Percentiles rank a stretch among this genome's conserved stretches.
Evolutionary conservation across 371 early-diverging fungal species (phyloP).

Genomic region (Phascolomyces articulosus): DNA sequence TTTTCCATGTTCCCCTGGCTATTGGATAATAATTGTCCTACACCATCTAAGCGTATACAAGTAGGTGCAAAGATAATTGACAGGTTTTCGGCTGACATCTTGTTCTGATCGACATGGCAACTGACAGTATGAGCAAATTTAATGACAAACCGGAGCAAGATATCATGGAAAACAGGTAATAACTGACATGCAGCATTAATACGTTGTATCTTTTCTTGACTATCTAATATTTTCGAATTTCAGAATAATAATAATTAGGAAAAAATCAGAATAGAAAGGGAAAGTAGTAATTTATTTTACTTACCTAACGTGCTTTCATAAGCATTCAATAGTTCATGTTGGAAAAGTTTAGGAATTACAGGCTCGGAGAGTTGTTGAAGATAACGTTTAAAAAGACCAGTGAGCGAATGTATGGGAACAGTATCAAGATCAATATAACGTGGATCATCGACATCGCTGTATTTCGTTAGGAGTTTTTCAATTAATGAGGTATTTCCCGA

Average conservation of each 20-base stretch:
- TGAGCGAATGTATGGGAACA: conserved; percentile 27
- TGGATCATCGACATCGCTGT: conserved; percentile 16
- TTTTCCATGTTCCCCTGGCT: not conserved
- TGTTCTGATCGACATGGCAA: conserved; percentile 20
- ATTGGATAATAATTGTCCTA: conserved; percentile 12
- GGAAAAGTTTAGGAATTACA: conserved; percentile 51
- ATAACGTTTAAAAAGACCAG: conserved; percentile 60
- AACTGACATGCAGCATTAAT: conserved; percentile 2
- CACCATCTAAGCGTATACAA: conserved; percentile 29
- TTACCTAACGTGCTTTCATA: conserved; percentile 20
- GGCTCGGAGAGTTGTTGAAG: conserved; percentile 59
- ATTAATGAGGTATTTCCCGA: conserved; percentile 29
- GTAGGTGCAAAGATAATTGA: conserved; percentile 45
- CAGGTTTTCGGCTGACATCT: conserved; percentile 34
- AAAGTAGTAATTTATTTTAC: not conserved
- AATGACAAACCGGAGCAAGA: conserved; percentile 26
- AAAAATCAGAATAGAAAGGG: not conserved
- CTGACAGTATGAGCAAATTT: conserved; percentile 21
- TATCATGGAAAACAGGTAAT: conserved; percentile 26
- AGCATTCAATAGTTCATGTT: conserved; percentile 46
- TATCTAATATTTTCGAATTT: not conserved
- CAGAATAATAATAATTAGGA: not conserved
- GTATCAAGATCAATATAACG: conserved; percentile 2
- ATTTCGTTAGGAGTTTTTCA: conserved; percentile 27
- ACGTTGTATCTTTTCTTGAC: not conserved